Evolutionary conservation across 352 stramenopile genomes (phyloP).

Genomic region (Globisporangium rhizosaccharum): DNA sequence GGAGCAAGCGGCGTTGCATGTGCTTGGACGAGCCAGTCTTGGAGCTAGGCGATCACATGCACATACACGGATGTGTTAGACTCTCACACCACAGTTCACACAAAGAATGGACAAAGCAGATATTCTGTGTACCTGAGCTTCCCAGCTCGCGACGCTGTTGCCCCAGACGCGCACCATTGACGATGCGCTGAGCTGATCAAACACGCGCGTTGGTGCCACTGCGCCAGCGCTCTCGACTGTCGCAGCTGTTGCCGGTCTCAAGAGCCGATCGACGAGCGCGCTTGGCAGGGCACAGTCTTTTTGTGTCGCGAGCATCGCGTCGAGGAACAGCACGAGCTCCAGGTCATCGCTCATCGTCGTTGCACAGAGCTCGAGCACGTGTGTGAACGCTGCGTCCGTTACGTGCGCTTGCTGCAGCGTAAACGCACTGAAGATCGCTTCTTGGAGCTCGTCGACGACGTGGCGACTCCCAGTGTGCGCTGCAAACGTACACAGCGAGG

Average conservation of each 20-base stretch:
- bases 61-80: background rate
- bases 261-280: constrained; percentile 1
- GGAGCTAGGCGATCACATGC: constrained; percentile 17
- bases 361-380: constrained; percentile 27
- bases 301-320: constrained; percentile 6
- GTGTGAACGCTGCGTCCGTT: constrained; percentile 11
- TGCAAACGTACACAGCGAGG: constrained; percentile 26
- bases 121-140: constrained; percentile 7
- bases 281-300: background rate
- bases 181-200: constrained; percentile 21
- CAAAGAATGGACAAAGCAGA: background rate
- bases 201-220: constrained; percentile 10
- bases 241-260: background rate
- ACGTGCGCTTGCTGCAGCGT: constrained; percentile 13
- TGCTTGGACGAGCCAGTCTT: constrained; percentile 33
- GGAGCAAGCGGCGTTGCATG: constrained; percentile 26
- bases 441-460: constrained; percentile 23
- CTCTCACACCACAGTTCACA: background rate
- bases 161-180: constrained; percentile 30
- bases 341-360: constrained; percentile 17
- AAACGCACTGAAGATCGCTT: constrained; percentile 19
- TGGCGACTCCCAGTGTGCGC: constrained; percentile 14
- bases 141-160: constrained; percentile 37
- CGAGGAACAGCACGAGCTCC: constrained; percentile 17
- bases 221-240: background rate